phyloP scores from a whole-genome alignment of 495 filamentous ascomycete genomes.

The Penicillium parvum region DNA sequence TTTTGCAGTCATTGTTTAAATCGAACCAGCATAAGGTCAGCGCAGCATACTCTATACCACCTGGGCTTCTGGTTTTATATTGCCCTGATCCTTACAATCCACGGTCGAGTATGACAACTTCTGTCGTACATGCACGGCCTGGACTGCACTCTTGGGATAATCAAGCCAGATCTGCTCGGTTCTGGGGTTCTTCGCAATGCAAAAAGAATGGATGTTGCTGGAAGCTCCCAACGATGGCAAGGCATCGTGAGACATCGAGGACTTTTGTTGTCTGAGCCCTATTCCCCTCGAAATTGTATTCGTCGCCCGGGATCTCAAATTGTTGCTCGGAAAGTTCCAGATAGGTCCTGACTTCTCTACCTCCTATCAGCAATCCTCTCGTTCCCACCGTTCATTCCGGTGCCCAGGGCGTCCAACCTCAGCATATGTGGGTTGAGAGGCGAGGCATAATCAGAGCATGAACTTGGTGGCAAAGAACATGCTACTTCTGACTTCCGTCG shows the following conservation, averaged over 20 bases:
- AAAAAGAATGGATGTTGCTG: conserved; percentile 16
- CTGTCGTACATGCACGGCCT: conserved; percentile 23
- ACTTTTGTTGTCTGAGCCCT: conserved; percentile 13
- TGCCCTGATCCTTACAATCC: conserved; percentile 1
- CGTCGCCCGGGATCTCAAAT: conserved; percentile 7
- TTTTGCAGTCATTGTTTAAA: conserved; percentile 17
- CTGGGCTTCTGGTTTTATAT: not conserved
- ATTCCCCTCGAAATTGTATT: conserved; percentile 17
- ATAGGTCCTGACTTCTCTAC: conserved; percentile 5
- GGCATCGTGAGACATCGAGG: conserved; percentile 14
- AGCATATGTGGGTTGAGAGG: not conserved
- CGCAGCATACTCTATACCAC: conserved; percentile 6
- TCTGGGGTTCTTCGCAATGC: conserved; percentile 11
- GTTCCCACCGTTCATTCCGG: conserved; percentile 17
- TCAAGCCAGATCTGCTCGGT: conserved; percentile 19
- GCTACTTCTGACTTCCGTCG: conserved; percentile 3
- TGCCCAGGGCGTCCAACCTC: conserved; percentile 1
- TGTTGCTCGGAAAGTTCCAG: conserved; percentile 4
- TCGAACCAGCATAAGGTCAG: conserved; percentile 13
- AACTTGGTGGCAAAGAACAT: conserved; percentile 2
- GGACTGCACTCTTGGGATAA: conserved; percentile 6
- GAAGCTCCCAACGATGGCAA: conserved; percentile 4
- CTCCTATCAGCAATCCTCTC: conserved; percentile 17
- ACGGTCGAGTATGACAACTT: conserved; percentile 14
- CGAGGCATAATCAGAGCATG: not conserved